Percentiles rank a stretch among this genome's conserved stretches.
Conservation (phyloP, 139 green algal genomes). For the Tetradesmus lagerheimii region DNA sequence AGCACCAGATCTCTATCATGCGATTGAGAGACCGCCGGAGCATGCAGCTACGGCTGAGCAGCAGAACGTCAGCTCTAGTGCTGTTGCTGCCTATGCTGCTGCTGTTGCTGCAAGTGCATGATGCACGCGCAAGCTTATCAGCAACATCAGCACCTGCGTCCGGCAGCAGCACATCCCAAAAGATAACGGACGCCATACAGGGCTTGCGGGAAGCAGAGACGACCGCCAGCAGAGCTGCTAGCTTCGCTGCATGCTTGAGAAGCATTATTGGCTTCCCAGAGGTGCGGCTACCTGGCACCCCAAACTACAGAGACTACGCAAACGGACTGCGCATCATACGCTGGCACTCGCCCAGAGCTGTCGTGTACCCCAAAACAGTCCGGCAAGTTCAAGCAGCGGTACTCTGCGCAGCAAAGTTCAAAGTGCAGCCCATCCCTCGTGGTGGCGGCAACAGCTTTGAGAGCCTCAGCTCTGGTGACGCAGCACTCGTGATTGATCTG, state of each 20-base stretch:
- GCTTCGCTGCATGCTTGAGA: not conserved
- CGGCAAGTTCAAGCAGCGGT: constrained; percentile 38
- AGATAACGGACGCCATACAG: not conserved
- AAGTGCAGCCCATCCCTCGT: constrained; percentile 19
- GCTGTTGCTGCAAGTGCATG: not conserved
- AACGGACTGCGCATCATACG: constrained; percentile 36
- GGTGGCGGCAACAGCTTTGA: constrained; percentile 41
- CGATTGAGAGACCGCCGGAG: not conserved
- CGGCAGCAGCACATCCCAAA: not conserved
- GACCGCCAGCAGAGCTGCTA: not conserved
- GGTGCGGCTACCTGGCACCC: constrained; percentile 15
- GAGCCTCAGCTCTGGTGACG: constrained; percentile 11
- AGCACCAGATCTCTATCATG: not conserved
- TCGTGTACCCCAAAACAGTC: not conserved
- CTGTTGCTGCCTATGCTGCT: not conserved
- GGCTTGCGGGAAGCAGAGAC: not conserved
- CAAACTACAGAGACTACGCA: not conserved
- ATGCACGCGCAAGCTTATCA: not conserved
- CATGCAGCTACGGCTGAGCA: not conserved
- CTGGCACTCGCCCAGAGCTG: not conserved
- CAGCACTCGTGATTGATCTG: constrained; percentile 36
- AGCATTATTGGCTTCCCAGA: constrained; percentile 20
- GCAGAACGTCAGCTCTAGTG: not conserved
- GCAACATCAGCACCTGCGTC: not conserved
- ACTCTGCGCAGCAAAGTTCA: constrained; percentile 5